These are phyloP conservation scores for Fennellomyces sp. DNA, from an alignment of 371 early-diverging fungal genomes.

Conservation along the genomic window DNA sequence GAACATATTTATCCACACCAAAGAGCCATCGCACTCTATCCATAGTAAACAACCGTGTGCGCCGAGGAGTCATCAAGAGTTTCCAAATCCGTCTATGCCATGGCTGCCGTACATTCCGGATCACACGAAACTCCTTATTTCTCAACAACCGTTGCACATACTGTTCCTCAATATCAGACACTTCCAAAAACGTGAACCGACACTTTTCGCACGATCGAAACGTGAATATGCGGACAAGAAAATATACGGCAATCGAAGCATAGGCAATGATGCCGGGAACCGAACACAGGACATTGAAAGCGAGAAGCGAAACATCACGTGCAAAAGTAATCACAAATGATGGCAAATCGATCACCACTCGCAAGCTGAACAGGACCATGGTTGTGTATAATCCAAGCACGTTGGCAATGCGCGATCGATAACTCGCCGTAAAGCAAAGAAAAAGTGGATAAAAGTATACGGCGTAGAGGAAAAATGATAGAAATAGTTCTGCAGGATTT, in stretches of 20 bases:
- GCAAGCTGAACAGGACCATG: slow-evolving; percentile 32
- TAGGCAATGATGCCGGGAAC: slow-evolving; percentile 40
- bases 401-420: slow-evolving; percentile 41
- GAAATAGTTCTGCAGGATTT: slow-evolving; percentile 34
- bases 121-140: neutral
- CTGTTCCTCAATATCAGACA: slow-evolving; percentile 42
- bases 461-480: slow-evolving; percentile 54
- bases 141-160: slow-evolving; percentile 34
- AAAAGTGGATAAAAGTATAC: slow-evolving; percentile 54
- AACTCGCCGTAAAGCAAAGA: slow-evolving; percentile 46
- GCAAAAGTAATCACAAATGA: slow-evolving; percentile 43
- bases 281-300: slow-evolving; percentile 29
- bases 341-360: slow-evolving; percentile 36
- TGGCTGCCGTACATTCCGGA: neutral
- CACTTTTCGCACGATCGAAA: slow-evolving; percentile 34
- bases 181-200: slow-evolving; percentile 29
- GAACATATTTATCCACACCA: slow-evolving; percentile 27
- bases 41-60: neutral
- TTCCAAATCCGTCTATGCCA: slow-evolving; percentile 1
- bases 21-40: slow-evolving; percentile 11
- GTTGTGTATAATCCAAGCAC: slow-evolving; percentile 30
- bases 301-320: slow-evolving; percentile 31
- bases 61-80: too few species aligned
- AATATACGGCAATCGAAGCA: slow-evolving; percentile 26
- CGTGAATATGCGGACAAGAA: slow-evolving; percentile 22